Evolutionary conservation across 352 stramenopile genomes (phyloP).

Genomic region (Aphanomyces cochlioides): DNA sequence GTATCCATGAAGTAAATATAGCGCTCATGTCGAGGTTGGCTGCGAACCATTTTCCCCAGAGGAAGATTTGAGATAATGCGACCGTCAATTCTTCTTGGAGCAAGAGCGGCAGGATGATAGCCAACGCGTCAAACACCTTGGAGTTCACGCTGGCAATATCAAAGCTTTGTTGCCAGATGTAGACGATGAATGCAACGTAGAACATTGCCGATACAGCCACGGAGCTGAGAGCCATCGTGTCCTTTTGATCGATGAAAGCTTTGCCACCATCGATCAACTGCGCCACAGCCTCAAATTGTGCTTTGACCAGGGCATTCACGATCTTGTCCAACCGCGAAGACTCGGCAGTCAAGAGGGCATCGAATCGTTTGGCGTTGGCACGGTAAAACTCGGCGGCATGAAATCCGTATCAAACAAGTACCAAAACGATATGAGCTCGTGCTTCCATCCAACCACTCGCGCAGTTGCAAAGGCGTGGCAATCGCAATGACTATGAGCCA

Average conservation of each 20-base stretch:
- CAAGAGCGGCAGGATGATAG: background rate
- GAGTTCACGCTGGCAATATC: slow-evolving; percentile 1
- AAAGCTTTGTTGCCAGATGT: background rate
- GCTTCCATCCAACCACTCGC: slow-evolving; percentile 1
- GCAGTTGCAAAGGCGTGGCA: background rate
- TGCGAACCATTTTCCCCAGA: background rate
- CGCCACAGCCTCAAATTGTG: background rate
- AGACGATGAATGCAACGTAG: background rate
- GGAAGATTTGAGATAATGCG: background rate
- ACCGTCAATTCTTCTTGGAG: background rate
- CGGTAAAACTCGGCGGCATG: background rate
- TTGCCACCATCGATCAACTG: background rate
- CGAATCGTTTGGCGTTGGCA: background rate
- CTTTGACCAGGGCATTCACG: background rate
- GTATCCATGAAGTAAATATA: background rate
- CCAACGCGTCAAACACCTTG: background rate
- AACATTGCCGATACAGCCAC: background rate
- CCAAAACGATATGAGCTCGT: background rate
- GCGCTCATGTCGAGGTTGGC: background rate
- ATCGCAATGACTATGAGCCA: background rate
- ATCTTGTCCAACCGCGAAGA: background rate
- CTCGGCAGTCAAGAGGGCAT: background rate
- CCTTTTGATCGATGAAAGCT: background rate
- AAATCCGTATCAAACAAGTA: background rate
- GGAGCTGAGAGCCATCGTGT: slow-evolving; percentile 1